Percentiles rank a stretch among this genome's conserved stretches.
Evolutionary conservation across 1,284 basidiomycete species (phyloP).

Genomic region (Stygiomarasmius scandens): DNA sequence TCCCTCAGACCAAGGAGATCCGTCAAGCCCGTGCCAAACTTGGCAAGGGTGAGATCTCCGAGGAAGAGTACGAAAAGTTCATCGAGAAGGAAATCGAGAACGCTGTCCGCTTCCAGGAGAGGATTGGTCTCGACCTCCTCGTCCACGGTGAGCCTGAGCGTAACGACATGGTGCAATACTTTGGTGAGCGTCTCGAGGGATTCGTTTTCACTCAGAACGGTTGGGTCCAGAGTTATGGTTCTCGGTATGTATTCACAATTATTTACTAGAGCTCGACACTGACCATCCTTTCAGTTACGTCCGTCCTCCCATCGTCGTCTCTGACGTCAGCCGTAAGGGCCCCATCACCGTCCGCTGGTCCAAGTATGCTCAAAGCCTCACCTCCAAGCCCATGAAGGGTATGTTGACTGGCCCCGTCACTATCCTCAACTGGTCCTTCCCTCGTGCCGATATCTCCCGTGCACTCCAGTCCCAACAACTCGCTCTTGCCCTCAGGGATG

Average conservation of each 20-base stretch:
- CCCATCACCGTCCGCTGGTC: constrained; percentile 99
- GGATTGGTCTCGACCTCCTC: constrained; percentile 93
- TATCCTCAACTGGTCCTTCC: constrained; percentile 99
- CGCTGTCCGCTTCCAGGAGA: constrained; percentile 97
- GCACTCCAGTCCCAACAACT: constrained; percentile 99
- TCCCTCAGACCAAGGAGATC: constrained; percentile 99
- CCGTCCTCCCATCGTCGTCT: constrained; percentile 98
- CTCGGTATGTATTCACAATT: constrained; percentile 55
- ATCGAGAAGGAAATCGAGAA: constrained; percentile 97
- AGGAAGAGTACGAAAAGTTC: constrained; percentile 94
- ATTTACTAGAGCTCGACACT: not conserved
- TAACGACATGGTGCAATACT: constrained; percentile 99
- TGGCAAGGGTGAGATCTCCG: constrained; percentile 89
- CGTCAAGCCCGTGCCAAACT: constrained; percentile 94
- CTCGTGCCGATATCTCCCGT: constrained; percentile 95
- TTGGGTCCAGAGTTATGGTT: constrained; percentile 99
- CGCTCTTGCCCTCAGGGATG: constrained; percentile 97
- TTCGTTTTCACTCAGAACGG: constrained; percentile 99
- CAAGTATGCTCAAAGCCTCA: constrained; percentile 94
- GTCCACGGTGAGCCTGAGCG: constrained; percentile 99
- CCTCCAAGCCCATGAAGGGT: constrained; percentile 97
- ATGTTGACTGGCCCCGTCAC: constrained; percentile 97
- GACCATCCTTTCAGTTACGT: constrained; percentile 75
- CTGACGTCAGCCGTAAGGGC: constrained; percentile 91
- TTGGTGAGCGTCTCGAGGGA: constrained; percentile 94